Conservation (phyloP, 2,329 filamentous ascomycete genomes). For the Hypoxylon sp. region DNA sequence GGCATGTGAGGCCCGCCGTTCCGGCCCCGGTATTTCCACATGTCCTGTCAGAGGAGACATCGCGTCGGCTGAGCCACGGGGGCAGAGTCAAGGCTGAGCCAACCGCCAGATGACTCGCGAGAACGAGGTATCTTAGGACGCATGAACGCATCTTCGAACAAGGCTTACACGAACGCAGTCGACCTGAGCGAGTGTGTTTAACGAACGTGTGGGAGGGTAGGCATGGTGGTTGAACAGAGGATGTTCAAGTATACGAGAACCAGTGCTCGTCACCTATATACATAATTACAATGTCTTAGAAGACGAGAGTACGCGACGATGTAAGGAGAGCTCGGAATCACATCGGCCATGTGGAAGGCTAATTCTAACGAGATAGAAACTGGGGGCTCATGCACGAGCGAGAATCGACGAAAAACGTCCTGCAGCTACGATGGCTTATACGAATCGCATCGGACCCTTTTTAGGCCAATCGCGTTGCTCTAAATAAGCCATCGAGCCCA, state of each 20-base stretch:
- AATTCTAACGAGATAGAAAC: slow-evolving; percentile 14
- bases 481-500: slow-evolving; percentile 8
- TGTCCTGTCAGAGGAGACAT: slow-evolving; percentile 45
- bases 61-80: slow-evolving; percentile 35
- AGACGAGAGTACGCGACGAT: slow-evolving; percentile 14
- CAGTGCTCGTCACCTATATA: slow-evolving; percentile 25
- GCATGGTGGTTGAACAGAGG: slow-evolving; percentile 11
- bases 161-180: slow-evolving; percentile 37
- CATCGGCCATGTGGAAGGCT: slow-evolving; percentile 5
- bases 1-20: slow-evolving; percentile 46
- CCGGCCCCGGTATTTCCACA: slow-evolving; percentile 49
- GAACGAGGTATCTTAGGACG: slow-evolving; percentile 20
- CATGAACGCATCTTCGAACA: slow-evolving; percentile 31
- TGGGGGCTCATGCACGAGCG: slow-evolving; percentile 32
- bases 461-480: slow-evolving; percentile 29
- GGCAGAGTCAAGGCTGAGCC: slow-evolving; percentile 45
- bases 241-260: slow-evolving; percentile 10
- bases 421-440: slow-evolving; percentile 33
- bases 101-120: slow-evolving; percentile 41
- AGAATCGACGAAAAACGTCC: slow-evolving; percentile 27
- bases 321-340: slow-evolving; percentile 10
- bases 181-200: slow-evolving; percentile 25
- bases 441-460: slow-evolving; percentile 19
- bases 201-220: slow-evolving; percentile 27
- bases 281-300: slow-evolving; percentile 6